Evolutionary conservation across 306 rosid species (phyloP).

Genomic region (Dalbergia cochinchinensis): DNA sequence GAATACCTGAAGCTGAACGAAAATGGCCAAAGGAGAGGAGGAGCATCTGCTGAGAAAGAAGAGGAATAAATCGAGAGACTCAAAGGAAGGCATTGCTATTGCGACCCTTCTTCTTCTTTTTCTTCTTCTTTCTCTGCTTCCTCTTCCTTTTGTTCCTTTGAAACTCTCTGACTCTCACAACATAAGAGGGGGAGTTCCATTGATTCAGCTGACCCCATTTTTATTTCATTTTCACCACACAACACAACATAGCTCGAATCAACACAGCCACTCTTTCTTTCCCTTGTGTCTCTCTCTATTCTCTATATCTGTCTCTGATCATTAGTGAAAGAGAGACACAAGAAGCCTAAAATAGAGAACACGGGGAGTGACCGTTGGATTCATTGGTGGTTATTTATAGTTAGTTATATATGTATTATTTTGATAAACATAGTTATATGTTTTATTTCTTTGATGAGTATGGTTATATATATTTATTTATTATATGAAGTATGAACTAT

Average conservation of each 20-base stretch:
- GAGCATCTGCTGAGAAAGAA: conserved; percentile 67
- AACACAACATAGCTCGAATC: background rate
- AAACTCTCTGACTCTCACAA: conserved; percentile 47
- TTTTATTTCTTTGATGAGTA: too few species aligned
- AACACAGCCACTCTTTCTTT: conserved; percentile 35
- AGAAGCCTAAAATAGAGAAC: conserved; percentile 41
- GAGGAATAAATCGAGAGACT: conserved; percentile 75
- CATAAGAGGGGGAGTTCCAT: conserved; percentile 15
- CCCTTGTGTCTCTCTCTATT: background rate
- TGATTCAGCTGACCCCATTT: conserved; percentile 35
- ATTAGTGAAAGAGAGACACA: conserved; percentile 25
- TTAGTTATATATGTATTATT: background rate
- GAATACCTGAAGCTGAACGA: conserved; percentile 85
- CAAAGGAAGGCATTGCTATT: conserved; percentile 62
- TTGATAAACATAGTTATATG: too few species aligned
- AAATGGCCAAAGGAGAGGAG: conserved; percentile 65
- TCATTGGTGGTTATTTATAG: conserved; percentile 45
- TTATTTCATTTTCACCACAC: conserved; percentile 50
- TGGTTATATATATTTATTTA: too few species aligned
- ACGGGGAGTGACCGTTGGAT: conserved; percentile 51
- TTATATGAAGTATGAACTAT: background rate
- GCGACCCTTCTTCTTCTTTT: conserved; percentile 41
- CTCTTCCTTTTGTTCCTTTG: conserved; percentile 27
- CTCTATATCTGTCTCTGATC: conserved; percentile 26
- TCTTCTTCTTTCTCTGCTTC: conserved; percentile 22